Conservation (phyloP, 495 filamentous ascomycete genomes). For the Penicillium argentinense region DNA sequence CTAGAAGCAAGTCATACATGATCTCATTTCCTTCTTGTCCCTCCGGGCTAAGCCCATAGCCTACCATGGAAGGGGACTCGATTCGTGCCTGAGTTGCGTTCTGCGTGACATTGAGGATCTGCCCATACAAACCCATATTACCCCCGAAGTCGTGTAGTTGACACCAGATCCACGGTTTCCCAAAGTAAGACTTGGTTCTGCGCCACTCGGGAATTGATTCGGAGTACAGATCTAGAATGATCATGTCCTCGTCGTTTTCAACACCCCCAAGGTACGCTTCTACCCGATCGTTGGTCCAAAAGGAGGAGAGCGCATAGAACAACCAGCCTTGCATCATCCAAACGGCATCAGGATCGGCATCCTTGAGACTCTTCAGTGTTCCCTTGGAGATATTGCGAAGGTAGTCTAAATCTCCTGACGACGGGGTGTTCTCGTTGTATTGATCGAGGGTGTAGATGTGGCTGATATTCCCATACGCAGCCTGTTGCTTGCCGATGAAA, state of each 20-base stretch:
- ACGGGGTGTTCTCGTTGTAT: slow-evolving; percentile 54
- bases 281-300: slow-evolving; percentile 52
- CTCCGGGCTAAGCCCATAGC: slow-evolving; percentile 49
- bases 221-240: slow-evolving; percentile 53
- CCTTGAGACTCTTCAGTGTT: slow-evolving; percentile 46
- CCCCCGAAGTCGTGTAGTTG: slow-evolving; percentile 51
- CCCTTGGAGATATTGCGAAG: slow-evolving; percentile 47
- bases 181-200: slow-evolving; percentile 50
- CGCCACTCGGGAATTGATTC: slow-evolving; percentile 53
- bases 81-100: slow-evolving; percentile 45
- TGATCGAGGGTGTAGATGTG: slow-evolving; percentile 55
- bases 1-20: slow-evolving; percentile 50
- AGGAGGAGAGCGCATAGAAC: slow-evolving; percentile 43
- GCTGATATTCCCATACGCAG: slow-evolving; percentile 50
- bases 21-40: slow-evolving; percentile 58
- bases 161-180: slow-evolving; percentile 56
- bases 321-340: slow-evolving; percentile 60
- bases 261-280: slow-evolving; percentile 52
- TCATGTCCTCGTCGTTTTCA: slow-evolving; percentile 43
- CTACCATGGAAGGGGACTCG: slow-evolving; percentile 39
- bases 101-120: slow-evolving; percentile 48
- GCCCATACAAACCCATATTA: slow-evolving; percentile 53
- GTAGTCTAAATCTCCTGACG: slow-evolving; percentile 46
- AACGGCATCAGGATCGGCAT: slow-evolving; percentile 46
- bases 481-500: slow-evolving; percentile 49